Base-by-base conservation (phyloP, 768 basidiomycete species). In the Erythrobasidium yunnanense region DNA sequence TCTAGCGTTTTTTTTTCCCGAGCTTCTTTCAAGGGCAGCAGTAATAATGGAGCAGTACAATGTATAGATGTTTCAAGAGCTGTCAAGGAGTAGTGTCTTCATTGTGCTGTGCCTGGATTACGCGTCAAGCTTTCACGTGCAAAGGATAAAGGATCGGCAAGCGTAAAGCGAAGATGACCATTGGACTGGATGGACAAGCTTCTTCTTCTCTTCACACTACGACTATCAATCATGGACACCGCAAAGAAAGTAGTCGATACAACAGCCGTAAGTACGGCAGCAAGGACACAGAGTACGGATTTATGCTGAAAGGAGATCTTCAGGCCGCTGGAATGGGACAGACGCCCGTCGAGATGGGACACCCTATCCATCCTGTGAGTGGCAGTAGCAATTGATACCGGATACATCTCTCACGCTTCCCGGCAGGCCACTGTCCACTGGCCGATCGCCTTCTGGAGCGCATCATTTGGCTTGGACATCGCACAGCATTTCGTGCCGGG, bases 391-490 rank as follows among this genome's bases (percentile, higher is more conserved):
- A 15, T 3, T 35, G 27, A 34, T 38, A 1, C 27, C 27, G 32
- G 15, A 30, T 52, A 11, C 50, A 22, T 20, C 50, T 52, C 18
- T 30, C 29, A 8, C 29, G 11, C 50, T 52, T 52, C 3, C 29
- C 50, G 50, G 25, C 29, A 38, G 30, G 22, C 5, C 13, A 35
- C 32, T 34, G 33, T 34, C 18, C 71, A 73, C 69, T 71, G 72
- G 66, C 73, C 74, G 30, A 70, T 74, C 32, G 71, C 72, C 7
- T 56, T 71, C 30, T 60, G 68, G 20, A 65, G 67, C 11, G 65
- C 65, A 51, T 62, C 73, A 8, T 75, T 74, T 66, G 68, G 67
- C 3, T 46, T 74, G 46, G 69, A 73, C 38, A 49, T 73, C 1
- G 62, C 74, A 54, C 69, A 71, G 62, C 45, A 73, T 55, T 67